Conservation (phyloP, 1,139 yeast genomes). For the Yamadazyma dendronema region DNA sequence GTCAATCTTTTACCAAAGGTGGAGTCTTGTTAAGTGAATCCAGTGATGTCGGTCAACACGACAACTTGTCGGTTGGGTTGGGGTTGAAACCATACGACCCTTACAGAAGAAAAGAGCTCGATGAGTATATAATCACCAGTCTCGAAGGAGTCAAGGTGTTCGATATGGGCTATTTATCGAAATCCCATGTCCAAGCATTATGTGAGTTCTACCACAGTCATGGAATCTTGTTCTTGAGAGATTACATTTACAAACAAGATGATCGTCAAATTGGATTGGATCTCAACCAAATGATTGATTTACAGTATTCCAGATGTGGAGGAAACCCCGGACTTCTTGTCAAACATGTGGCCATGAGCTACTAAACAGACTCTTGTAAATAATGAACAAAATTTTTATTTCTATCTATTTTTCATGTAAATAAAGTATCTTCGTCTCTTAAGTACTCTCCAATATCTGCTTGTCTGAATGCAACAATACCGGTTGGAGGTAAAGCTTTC, state of each 20-base stretch:
- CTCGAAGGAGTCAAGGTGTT: constrained; percentile 50
- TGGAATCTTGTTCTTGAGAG: constrained; percentile 49
- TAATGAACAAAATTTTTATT: not conserved
- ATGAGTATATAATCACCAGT: constrained; percentile 47
- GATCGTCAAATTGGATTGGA: constrained; percentile 22
- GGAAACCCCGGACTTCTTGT: constrained; percentile 77
- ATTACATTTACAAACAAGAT: constrained; percentile 40
- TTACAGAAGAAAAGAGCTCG: constrained; percentile 53
- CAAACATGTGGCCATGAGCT: constrained; percentile 35
- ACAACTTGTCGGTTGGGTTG: constrained; percentile 62
- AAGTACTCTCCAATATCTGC: constrained; percentile 97
- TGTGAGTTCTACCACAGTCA: constrained; percentile 54
- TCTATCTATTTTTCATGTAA: constrained; percentile 49
- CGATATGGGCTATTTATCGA: constrained; percentile 48
- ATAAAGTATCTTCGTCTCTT: constrained; percentile 96
- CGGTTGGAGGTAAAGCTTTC: constrained; percentile 86
- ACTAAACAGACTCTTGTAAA: constrained; percentile 15
- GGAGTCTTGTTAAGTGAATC: constrained; percentile 68
- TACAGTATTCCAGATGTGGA: constrained; percentile 65
- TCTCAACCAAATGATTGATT: constrained; percentile 41
- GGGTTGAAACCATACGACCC: constrained; percentile 55
- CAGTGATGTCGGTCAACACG: constrained; percentile 17
- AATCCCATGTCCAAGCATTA: constrained; percentile 53
- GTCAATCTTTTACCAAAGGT: constrained; percentile 52
- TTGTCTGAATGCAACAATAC: constrained; percentile 93